These are phyloP conservation scores for Auricularia sp. DNA, from an alignment of 768 basidiomycete genomes.

Conservation along the genomic window DNA sequence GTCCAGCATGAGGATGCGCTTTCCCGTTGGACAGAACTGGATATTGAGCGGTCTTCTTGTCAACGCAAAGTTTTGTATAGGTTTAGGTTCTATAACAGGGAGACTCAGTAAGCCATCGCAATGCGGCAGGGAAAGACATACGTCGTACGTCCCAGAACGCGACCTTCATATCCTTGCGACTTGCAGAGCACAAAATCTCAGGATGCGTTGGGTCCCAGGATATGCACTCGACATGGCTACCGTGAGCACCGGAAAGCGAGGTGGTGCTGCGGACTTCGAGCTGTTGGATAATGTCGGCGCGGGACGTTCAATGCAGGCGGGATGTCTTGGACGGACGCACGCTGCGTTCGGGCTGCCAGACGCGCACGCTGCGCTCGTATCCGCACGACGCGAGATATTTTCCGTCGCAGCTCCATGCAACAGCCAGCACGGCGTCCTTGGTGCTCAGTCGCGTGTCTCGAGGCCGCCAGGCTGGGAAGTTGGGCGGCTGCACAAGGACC, in stretches of 20 bases:
- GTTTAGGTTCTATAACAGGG: conserved; percentile 30
- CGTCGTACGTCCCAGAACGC: conserved; percentile 83
- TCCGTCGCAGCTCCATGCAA: conserved; percentile 80
- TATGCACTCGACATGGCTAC: conserved; percentile 71
- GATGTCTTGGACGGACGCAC: conserved; percentile 31
- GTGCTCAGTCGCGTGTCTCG: not conserved
- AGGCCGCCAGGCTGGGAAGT: not conserved
- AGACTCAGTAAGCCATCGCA: not conserved
- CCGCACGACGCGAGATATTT: conserved; percentile 74
- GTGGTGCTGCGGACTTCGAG: conserved; percentile 62
- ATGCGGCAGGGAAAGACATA: conserved; percentile 26
- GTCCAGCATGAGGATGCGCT: conserved; percentile 52
- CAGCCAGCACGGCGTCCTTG: not conserved
- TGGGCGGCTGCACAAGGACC: not conserved
- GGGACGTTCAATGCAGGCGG: not conserved
- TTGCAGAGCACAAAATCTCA: conserved; percentile 71
- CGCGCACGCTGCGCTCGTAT: conserved; percentile 62
- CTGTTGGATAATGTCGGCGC: conserved; percentile 24
- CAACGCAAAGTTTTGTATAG: conserved; percentile 51
- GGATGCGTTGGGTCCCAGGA: conserved; percentile 83
- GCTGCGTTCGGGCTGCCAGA: conserved; percentile 74
- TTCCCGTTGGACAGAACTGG: conserved; percentile 68
- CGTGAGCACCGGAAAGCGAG: conserved; percentile 59
- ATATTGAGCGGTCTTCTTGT: conserved; percentile 51
- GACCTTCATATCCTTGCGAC: conserved; percentile 62